Evolutionary conservation across 2,329 filamentous ascomycete genomes (phyloP), one percentile per base, ranked within the genome.

Genomic region (Botrytis fabae): DNA sequence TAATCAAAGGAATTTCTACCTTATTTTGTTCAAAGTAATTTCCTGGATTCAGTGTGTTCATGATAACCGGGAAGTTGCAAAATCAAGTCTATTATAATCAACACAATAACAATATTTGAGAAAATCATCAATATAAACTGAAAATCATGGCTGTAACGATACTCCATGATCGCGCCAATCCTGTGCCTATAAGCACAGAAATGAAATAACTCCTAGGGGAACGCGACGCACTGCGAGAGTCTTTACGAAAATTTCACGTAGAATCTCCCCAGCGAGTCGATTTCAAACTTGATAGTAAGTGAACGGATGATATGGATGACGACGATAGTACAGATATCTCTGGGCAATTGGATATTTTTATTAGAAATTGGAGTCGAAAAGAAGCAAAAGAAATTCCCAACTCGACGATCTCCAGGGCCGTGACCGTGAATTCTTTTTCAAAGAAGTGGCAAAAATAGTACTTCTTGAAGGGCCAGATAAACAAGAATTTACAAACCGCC

Each of bases 261-360:
- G 4, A 12, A 35, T 2, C 28, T 22, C 1, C 35, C 35, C 35
- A 5, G 0, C 32, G 32, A 32, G 32, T 32, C 32, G 32, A 32
- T 32, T 32, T 32, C 32, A 32, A 32, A 32, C 2, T 32, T 2
- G 32, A 32, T 32, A 32, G 32, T 32, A 32, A 4, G 35, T 38
- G 46, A 22, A 9, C 5, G 5, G 0, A 12, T 5, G 12, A 2
- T 51, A 9, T 51, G 22, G 0, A 0, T 1, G 48, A 51, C 48
- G 4, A 5, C 4, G 46, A 25, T 0, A 51, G 46, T 51, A 4
- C 12, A 0, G 14, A 6, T 18, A 6, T 1, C 18, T 18, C 18
- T 18, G 5, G 4, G 35, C 35, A 7, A 6, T 35, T 35, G 4
- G 35, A 35, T 35, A 6, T 35, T 35, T 35, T 5, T 35, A 9